Evolutionary conservation across 176 grass and related monocot species (phyloP), one percentile per base, ranked within the genome.

Genomic region (Musa itinerans): DNA sequence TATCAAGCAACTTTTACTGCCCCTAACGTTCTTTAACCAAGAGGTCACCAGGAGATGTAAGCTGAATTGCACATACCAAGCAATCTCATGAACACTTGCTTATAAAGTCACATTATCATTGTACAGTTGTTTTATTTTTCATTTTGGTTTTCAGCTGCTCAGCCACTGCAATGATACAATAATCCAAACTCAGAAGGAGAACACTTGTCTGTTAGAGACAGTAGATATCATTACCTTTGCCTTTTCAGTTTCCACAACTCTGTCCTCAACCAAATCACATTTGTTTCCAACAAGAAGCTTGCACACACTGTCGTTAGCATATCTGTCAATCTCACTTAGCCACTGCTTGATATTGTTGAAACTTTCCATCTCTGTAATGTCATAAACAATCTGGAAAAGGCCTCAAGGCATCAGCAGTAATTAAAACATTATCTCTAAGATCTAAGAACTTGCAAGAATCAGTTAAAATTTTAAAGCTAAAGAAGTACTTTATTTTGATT

Each of bases 261-360:
- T 89, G 58, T 82, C 81, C 82, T 98, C 90, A 72, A 76, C 85
- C 23, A 98, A 77, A 72, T 98, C 94, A 22, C 90, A 87, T 68
- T 98, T 93, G 77, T 98, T 98, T 21, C 94, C 94, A 63, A 90
- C 77, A 16, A 98, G 86, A 77, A 98, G 84, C 75, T 91, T 98
- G 82, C 88, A 75, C 11, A 98, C 87, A 22, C 74, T 93, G 77
- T 90, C 88, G 13, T 81, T 92, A 14, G 94, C 90, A 4, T 93
- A 92, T 69, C 85, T 77, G 63, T 88, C 83, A 50, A 93, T 87
- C 85, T 98, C 94, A 10, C 85, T 93, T 54, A 98, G 57, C 94
- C 94, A 98, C 57, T 90, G 87, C 76, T 90, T 90, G 52, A 93
- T 80, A 59, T 91, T 98, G 56, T 93, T 86, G 80, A 98, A 98